A percentile compares a stretch with the other conserved stretches of the same genome.
Conservation (phyloP, 352 stramenopile genomes). For the Globisporangium takayamanum region DNA sequence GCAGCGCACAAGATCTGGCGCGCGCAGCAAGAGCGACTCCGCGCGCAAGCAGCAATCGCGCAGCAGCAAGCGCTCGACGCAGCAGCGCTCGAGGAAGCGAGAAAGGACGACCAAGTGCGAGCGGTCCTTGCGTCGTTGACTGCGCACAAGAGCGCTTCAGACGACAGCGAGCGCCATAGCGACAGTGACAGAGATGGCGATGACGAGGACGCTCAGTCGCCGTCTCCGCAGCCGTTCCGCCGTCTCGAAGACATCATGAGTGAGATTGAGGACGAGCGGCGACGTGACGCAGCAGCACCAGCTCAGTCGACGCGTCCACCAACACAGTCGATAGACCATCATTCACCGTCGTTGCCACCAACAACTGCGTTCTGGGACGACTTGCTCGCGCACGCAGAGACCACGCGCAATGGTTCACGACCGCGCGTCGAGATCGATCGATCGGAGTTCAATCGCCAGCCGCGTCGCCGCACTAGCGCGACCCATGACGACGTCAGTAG, state of each 20-base stretch:
- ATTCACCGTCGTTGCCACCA: not conserved
- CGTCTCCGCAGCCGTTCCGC: not conserved
- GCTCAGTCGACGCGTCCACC: not conserved
- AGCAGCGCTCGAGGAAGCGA: constrained; percentile 1
- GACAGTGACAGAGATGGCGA: constrained; percentile 4
- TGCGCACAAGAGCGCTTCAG: not conserved
- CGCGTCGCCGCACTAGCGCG: not conserved
- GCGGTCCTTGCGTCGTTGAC: constrained; percentile 26
- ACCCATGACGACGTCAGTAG: constrained; percentile 4
- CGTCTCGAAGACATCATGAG: constrained; percentile 45
- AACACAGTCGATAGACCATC: not conserved
- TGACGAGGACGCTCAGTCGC: not conserved
- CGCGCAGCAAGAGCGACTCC: constrained; percentile 30
- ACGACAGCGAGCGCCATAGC: not conserved
- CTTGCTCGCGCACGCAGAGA: constrained; percentile 11
- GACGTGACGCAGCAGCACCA: constrained; percentile 2
- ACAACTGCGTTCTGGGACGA: constrained; percentile 4
- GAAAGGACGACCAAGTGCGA: constrained; percentile 17
- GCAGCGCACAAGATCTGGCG: constrained; percentile 42
- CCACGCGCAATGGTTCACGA: not conserved
- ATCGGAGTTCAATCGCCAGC: constrained; percentile 9
- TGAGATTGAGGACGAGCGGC: constrained; percentile 28
- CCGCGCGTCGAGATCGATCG: constrained; percentile 6
- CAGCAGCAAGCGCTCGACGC: constrained; percentile 4
- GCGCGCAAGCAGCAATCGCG: constrained; percentile 3